Conservation (phyloP, 2,329 filamentous ascomycete genomes). For the Fusarium sp. region DNA sequence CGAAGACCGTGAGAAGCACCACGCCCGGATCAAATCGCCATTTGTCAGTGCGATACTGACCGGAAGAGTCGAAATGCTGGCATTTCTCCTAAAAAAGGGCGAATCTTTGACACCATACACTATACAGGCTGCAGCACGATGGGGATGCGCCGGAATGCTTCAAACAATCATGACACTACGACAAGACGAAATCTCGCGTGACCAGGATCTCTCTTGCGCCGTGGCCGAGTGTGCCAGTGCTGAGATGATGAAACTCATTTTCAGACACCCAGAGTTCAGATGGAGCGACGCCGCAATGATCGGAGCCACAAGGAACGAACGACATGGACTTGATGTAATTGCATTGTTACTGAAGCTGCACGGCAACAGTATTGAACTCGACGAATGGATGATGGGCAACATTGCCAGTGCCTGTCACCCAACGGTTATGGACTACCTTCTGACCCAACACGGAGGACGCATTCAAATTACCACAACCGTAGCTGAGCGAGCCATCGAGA, state of each 20-base stretch:
- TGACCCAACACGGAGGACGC: constrained; percentile 10
- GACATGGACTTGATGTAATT: constrained; percentile 15
- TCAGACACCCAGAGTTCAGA: constrained; percentile 18
- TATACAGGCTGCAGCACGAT: constrained; percentile 24
- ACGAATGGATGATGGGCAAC: constrained; percentile 31
- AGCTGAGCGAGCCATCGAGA: constrained; percentile 24
- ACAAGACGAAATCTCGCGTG: constrained; percentile 22
- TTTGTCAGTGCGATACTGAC: constrained; percentile 25
- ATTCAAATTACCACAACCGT: constrained; percentile 21
- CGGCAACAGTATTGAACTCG: constrained; percentile 6
- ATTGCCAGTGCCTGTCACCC: constrained; percentile 24
- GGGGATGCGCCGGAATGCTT: constrained; percentile 20
- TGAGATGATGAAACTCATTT: constrained; percentile 20
- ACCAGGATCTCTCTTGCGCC: constrained; percentile 26
- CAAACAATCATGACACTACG: constrained; percentile 26
- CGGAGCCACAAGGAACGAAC: constrained; percentile 23
- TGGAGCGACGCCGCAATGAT: constrained; percentile 27
- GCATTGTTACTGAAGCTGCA: constrained; percentile 16
- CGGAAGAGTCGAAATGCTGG: constrained; percentile 28
- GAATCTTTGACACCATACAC: constrained; percentile 21
- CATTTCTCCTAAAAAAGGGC: constrained; percentile 25
- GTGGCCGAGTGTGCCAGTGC: constrained; percentile 16
- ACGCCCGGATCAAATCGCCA: constrained; percentile 24
- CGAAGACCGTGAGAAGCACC: constrained; percentile 28
- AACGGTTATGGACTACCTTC: constrained; percentile 23